phyloP scores from a whole-genome alignment of 1,139 yeast genomes.

The Meyerozyma guilliermondii region DNA sequence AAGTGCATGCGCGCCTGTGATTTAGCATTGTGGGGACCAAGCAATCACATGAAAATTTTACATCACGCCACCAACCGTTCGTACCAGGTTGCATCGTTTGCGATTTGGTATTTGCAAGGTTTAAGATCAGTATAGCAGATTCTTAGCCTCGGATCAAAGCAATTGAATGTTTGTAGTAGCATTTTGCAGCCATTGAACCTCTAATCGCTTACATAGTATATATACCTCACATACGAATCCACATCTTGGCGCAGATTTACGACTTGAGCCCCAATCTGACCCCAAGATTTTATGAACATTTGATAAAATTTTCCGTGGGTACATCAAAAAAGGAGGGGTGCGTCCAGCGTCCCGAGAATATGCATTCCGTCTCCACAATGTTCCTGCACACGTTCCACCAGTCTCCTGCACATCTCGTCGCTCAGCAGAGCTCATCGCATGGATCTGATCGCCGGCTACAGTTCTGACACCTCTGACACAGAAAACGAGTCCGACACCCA shows the following conservation, averaged over 20 bases:
- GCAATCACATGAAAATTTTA: conserved; percentile 11
- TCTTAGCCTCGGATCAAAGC: neutral
- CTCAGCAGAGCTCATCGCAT: neutral
- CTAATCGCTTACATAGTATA: too few species aligned
- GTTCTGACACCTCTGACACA: neutral
- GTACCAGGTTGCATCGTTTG: neutral
- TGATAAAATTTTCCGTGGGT: too few species aligned
- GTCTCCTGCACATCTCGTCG: neutral
- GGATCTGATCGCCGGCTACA: neutral
- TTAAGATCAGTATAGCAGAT: neutral
- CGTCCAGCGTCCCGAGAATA: neutral
- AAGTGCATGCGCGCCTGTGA: conserved; percentile 5
- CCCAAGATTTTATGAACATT: too few species aligned
- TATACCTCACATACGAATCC: too few species aligned
- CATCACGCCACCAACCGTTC: neutral
- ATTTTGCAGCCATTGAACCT: neutral
- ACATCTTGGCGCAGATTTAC: too few species aligned
- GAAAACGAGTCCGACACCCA: conserved; percentile 1
- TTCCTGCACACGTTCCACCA: neutral
- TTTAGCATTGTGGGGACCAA: conserved; percentile 7
- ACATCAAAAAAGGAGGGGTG: neutral
- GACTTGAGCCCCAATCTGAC: too few species aligned
- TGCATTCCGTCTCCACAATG: too few species aligned
- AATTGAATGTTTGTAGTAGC: neutral
- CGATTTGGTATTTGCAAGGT: neutral